Evolutionary conservation across 768 basidiomycete species (phyloP).

Genomic region (Phallus indusiatus): DNA sequence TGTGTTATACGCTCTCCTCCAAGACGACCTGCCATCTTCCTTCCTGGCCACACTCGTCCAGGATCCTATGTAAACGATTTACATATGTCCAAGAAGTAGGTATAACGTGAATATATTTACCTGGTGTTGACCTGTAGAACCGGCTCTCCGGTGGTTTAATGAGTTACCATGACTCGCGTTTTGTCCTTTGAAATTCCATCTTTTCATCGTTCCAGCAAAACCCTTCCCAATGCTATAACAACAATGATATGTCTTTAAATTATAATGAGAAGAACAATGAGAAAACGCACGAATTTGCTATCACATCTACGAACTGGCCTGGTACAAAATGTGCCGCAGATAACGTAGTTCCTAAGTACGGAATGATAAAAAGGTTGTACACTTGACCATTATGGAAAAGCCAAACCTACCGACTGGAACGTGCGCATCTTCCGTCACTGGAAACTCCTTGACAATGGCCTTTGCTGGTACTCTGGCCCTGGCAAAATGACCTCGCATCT

Average conservation of each 20-base stretch:
- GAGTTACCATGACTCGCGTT: conserved; percentile 95
- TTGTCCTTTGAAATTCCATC: conserved; percentile 87
- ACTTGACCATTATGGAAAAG: not conserved
- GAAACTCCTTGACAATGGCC: conserved; percentile 78
- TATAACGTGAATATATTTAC: conserved; percentile 31
- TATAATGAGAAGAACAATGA: not conserved
- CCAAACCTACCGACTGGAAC: conserved; percentile 67
- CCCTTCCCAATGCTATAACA: conserved; percentile 83
- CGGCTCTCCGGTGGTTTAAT: conserved; percentile 83
- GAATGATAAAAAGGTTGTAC: not conserved
- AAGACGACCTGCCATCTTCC: conserved; percentile 96
- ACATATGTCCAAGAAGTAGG: not conserved
- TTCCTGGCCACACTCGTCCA: conserved; percentile 91
- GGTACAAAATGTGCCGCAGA: conserved; percentile 95
- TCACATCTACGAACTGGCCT: conserved; percentile 89
- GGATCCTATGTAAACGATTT: conserved; percentile 57
- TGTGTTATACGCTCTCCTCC: conserved; percentile 74
- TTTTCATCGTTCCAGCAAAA: conserved; percentile 94
- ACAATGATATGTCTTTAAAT: conserved; percentile 6
- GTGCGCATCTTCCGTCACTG: conserved; percentile 81
- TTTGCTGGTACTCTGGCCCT: conserved; percentile 80
- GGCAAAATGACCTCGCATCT: conserved; percentile 84
- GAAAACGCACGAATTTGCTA: conserved; percentile 73
- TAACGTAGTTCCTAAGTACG: conserved; percentile 65
- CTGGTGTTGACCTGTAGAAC: conserved; percentile 93